Conservation (phyloP, 768 basidiomycete species). For the Pleurotus tuoliensis region DNA sequence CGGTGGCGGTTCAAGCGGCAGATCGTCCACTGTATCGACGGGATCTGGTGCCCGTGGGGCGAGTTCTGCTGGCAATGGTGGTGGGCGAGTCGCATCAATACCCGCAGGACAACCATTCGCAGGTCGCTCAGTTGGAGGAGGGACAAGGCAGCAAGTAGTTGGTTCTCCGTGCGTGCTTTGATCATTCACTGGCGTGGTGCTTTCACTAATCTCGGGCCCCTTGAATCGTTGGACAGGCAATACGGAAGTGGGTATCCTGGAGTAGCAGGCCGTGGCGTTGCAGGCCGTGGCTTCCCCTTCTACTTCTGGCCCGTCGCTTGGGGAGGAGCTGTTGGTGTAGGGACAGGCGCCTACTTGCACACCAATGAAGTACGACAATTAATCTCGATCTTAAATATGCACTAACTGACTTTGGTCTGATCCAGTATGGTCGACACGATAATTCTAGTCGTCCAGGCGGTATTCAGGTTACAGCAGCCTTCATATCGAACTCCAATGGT, state of each 20-base stretch:
- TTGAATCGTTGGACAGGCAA: slow-evolving; percentile 23
- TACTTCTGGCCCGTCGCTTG: slow-evolving; percentile 56
- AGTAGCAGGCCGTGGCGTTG: slow-evolving; percentile 32
- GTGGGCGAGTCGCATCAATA: slow-evolving; percentile 25
- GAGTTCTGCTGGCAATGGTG: slow-evolving; percentile 17
- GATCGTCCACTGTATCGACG: slow-evolving; percentile 9
- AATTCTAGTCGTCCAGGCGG: slow-evolving; percentile 52
- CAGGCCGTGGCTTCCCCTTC: slow-evolving; percentile 43
- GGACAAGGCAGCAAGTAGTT: slow-evolving; percentile 33
- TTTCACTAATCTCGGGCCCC: neutral
- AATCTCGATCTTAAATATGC: neutral
- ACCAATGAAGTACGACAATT: slow-evolving; percentile 34
- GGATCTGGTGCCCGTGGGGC: slow-evolving; percentile 13
- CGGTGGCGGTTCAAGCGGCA: neutral
- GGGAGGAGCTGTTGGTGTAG: slow-evolving; percentile 24
- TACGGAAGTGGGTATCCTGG: slow-evolving; percentile 60
- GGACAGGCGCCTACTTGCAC: slow-evolving; percentile 17
- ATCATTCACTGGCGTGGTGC: neutral
- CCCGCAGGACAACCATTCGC: slow-evolving; percentile 33
- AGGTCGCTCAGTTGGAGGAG: slow-evolving; percentile 43
- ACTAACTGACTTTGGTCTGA: neutral
- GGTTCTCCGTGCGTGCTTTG: slow-evolving; percentile 31
- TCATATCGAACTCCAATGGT: slow-evolving; percentile 33
- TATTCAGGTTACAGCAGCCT: slow-evolving; percentile 37
- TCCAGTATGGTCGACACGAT: slow-evolving; percentile 39